Evolutionary conservation across 2,329 filamentous ascomycete species (phyloP).

Genomic region (Xylaria sp.): DNA sequence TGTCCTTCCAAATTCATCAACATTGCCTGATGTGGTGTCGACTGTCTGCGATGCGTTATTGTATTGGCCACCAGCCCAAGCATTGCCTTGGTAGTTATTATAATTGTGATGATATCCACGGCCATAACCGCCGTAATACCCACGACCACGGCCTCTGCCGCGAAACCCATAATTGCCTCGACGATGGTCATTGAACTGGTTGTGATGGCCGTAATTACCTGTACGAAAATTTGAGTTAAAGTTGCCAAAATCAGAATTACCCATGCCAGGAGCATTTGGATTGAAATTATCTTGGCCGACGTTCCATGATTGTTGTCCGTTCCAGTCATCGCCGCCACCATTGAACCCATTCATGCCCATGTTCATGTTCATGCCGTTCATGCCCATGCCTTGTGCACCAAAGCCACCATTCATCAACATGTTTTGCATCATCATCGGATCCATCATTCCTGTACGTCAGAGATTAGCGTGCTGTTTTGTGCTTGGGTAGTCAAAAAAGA

Average conservation of each 20-base stretch:
- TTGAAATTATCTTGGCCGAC: conserved; percentile 90
- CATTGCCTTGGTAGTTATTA: conserved; percentile 48
- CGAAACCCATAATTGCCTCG: conserved; percentile 74
- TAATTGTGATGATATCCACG: conserved; percentile 66
- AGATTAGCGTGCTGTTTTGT: conserved; percentile 47
- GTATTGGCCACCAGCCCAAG: conserved; percentile 45
- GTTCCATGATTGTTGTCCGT: conserved; percentile 84
- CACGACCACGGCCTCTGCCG: conserved; percentile 71
- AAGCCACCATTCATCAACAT: conserved; percentile 84
- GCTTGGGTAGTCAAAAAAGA: conserved; percentile 23
- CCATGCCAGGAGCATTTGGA: conserved; percentile 85
- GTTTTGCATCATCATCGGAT: conserved; percentile 79
- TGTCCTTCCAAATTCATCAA: conserved; percentile 56
- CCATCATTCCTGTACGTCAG: conserved; percentile 78
- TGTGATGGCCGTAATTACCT: conserved; percentile 84
- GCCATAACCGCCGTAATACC: conserved; percentile 63
- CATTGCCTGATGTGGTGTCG: conserved; percentile 46
- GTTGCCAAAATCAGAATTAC: conserved; percentile 81
- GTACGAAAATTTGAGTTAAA: conserved; percentile 81
- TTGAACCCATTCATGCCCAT: conserved; percentile 79
- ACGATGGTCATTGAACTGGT: conserved; percentile 82
- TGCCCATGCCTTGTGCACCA: conserved; percentile 78
- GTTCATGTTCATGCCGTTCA: conserved; percentile 79
- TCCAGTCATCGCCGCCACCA: conserved; percentile 81
- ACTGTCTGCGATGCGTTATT: conserved; percentile 42